Percentiles rank a stretch among this genome's conserved stretches.
Evolutionary conservation across 495 filamentous ascomycete genomes (phyloP).

Genomic region (Cercophora sp.): DNA sequence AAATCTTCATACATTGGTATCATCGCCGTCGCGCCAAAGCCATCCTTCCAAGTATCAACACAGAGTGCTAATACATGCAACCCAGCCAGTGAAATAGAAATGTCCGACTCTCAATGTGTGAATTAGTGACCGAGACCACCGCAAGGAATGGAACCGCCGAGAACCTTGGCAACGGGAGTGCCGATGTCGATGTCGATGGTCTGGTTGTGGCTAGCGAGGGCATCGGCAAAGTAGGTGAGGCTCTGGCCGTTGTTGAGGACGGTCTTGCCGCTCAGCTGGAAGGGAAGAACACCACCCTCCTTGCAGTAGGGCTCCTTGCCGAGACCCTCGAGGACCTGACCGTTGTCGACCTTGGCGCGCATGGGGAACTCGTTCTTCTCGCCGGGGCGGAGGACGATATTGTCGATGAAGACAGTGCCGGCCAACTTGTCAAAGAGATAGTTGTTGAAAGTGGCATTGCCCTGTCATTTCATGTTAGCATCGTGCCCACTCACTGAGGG

Average conservation of each 20-base stretch:
- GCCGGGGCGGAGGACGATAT: slow-evolving; percentile 59
- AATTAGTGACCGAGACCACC: slow-evolving; percentile 6
- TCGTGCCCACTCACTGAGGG: neutral
- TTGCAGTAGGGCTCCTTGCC: slow-evolving; percentile 40
- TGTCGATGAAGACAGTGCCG: slow-evolving; percentile 52
- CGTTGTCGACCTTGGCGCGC: slow-evolving; percentile 49
- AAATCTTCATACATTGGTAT: slow-evolving; percentile 6
- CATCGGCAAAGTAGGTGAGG: slow-evolving; percentile 58
- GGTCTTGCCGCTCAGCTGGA: slow-evolving; percentile 55
- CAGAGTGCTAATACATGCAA: slow-evolving; percentile 4
- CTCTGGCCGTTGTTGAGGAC: slow-evolving; percentile 56
- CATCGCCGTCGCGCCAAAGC: too few species aligned
- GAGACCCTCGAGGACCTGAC: slow-evolving; percentile 42
- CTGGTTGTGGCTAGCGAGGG: slow-evolving; percentile 32
- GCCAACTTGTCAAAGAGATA: slow-evolving; percentile 47
- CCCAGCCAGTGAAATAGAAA: neutral
- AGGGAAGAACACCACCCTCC: slow-evolving; percentile 51
- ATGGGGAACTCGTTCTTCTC: slow-evolving; percentile 52
- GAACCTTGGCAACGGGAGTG: slow-evolving; percentile 17
- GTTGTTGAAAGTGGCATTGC: slow-evolving; percentile 62
- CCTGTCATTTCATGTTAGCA: slow-evolving; percentile 39
- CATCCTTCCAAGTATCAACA: too few species aligned
- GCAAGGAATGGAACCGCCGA: slow-evolving; percentile 22
- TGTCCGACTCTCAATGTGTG: neutral
- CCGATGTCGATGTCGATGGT: slow-evolving; percentile 36